Evolutionary conservation across 805 yeast genomes (phyloP).

Genomic region (Metschnikowia lochheadii): DNA sequence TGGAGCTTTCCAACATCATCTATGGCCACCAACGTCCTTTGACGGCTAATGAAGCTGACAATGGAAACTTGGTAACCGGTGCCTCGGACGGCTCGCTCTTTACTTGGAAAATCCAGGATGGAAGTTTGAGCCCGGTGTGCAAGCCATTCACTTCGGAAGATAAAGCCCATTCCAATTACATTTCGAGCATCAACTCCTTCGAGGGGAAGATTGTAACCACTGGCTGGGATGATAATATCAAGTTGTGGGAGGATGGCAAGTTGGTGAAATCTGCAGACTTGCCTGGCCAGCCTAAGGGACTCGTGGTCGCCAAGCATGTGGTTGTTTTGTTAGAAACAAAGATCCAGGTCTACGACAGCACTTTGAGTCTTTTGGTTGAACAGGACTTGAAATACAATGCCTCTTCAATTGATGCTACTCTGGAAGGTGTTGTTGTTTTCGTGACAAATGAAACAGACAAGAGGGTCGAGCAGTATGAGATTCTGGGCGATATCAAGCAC

Average conservation of each 20-base stretch:
- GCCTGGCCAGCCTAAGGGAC: slow-evolving; percentile 35
- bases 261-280: slow-evolving; percentile 14
- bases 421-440: slow-evolving; percentile 20
- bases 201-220: slow-evolving; percentile 41
- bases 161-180: slow-evolving; percentile 57
- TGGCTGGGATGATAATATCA: slow-evolving; percentile 87
- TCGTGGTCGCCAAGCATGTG: slow-evolving; percentile 20
- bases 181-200: slow-evolving; percentile 46
- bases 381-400: slow-evolving; percentile 21
- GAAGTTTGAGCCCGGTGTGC: slow-evolving; percentile 20
- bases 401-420: slow-evolving; percentile 23
- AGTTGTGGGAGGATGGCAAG: slow-evolving; percentile 28
- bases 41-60: slow-evolving; percentile 47
- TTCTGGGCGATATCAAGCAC: slow-evolving; percentile 39
- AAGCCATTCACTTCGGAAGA: slow-evolving; percentile 34
- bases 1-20: slow-evolving; percentile 31
- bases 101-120: slow-evolving; percentile 47
- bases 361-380: slow-evolving; percentile 13
- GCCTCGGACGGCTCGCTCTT: slow-evolving; percentile 76
- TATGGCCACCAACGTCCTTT: slow-evolving; percentile 84
- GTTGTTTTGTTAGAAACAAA: slow-evolving; percentile 31
- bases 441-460: slow-evolving; percentile 30
- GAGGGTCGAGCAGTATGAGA: slow-evolving; percentile 26
- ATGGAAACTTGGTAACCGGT: slow-evolving; percentile 51
- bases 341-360: slow-evolving; percentile 22